Evolutionary conservation across 1,284 basidiomycete species (phyloP).

Genomic region (Trichosporon ovoides): DNA sequence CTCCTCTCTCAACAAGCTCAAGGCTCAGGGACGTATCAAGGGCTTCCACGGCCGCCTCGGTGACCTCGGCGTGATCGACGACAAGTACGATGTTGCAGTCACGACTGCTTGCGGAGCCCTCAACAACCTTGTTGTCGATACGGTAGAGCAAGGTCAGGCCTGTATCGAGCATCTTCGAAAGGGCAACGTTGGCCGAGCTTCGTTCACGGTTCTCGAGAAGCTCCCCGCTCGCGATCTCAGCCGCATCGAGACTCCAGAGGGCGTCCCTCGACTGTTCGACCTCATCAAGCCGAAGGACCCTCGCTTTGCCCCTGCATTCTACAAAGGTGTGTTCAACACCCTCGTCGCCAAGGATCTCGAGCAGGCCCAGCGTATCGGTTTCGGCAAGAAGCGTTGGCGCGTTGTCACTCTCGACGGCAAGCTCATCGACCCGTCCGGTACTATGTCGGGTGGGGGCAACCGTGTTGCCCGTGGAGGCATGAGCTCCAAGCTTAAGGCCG

Average conservation of each 20-base stretch:
- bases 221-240: conserved; percentile 58
- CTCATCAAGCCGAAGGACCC: conserved; percentile 85
- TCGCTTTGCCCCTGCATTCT: conserved; percentile 81
- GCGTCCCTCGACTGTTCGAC: conserved; percentile 87
- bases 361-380: conserved; percentile 93
- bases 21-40: conserved; percentile 68
- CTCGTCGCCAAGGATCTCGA: conserved; percentile 84
- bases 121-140: conserved; percentile 89
- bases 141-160: conserved; percentile 77
- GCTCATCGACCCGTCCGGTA: conserved; percentile 91
- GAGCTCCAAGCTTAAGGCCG: conserved; percentile 82
- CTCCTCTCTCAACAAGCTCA: conserved; percentile 70
- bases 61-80: conserved; percentile 86
- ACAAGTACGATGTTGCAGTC: conserved; percentile 93
- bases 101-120: conserved; percentile 84
- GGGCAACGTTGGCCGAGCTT: conserved; percentile 86
- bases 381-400: conserved; percentile 73
- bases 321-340: conserved; percentile 82
- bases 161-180: conserved; percentile 86
- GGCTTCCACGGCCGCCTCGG: conserved; percentile 97
- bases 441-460: conserved; percentile 93
- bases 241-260: conserved; percentile 73
- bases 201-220: conserved; percentile 89
- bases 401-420: conserved; percentile 94
- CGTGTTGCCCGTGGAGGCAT: conserved; percentile 76